Evolutionary conservation across 306 rosid genomes (phyloP).

Genomic region (Fagus crenata): DNA sequence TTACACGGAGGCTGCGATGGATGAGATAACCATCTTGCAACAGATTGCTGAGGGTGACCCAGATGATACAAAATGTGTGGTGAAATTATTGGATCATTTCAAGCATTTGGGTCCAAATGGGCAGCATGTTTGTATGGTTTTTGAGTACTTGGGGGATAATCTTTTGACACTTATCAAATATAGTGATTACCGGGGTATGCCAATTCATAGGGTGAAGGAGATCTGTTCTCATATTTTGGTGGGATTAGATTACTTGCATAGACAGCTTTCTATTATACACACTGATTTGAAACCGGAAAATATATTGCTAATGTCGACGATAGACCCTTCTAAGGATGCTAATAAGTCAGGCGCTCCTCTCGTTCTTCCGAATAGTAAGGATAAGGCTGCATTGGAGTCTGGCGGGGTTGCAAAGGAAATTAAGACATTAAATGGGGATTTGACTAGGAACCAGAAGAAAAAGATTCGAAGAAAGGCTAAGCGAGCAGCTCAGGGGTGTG

Average conservation of each 20-base stretch:
- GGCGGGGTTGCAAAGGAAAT: constrained; percentile 45
- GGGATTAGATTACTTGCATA: constrained; percentile 94
- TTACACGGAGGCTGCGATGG: constrained; percentile 96
- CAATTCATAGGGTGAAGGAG: constrained; percentile 77
- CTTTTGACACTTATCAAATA: constrained; percentile 87
- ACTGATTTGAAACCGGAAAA: constrained; percentile 96
- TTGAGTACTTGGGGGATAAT: constrained; percentile 94
- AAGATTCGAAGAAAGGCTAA: constrained; percentile 88
- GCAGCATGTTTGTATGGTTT: constrained; percentile 94
- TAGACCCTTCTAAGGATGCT: constrained; percentile 86
- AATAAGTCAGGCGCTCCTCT: constrained; percentile 63
- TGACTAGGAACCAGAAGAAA: constrained; percentile 73
- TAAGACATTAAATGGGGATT: constrained; percentile 69
- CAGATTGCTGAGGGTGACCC: constrained; percentile 91
- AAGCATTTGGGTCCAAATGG: constrained; percentile 97
- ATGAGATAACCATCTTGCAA: constrained; percentile 86
- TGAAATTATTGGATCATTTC: constrained; percentile 94
- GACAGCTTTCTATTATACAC: constrained; percentile 88
- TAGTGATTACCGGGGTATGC: constrained; percentile 79
- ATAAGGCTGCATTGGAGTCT: constrained; percentile 52
- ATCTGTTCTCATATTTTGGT: constrained; percentile 82
- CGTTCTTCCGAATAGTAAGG: constrained; percentile 59
- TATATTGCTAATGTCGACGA: constrained; percentile 69
- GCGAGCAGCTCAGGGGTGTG: constrained; percentile 83
- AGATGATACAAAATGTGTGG: constrained; percentile 79